These are phyloP conservation scores for Trametes maxima DNA, from an alignment of 768 basidiomycete genomes.

Conservation along the genomic window DNA sequence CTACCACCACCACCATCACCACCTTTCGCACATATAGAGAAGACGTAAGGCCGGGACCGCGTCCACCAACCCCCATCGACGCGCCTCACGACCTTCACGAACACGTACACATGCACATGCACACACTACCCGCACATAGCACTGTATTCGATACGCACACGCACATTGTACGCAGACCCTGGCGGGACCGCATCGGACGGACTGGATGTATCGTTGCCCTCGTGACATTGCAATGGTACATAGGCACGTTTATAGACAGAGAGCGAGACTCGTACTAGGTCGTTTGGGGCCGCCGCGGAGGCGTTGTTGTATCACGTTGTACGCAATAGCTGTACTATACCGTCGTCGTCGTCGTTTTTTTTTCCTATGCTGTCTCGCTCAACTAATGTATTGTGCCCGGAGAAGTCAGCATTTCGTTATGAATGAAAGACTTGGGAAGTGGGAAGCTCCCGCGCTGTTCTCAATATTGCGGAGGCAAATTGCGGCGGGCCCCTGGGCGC, in stretches of 20 bases:
- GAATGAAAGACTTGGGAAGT: too few relatives aligned
- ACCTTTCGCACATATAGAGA: neutral
- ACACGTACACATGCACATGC: too few relatives aligned
- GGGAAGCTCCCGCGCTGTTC: too few relatives aligned
- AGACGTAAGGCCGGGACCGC: slow-evolving; percentile 1
- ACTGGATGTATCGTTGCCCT: neutral
- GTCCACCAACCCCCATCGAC: neutral
- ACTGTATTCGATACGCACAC: neutral
- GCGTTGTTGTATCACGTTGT: neutral
- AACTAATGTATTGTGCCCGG: too few relatives aligned
- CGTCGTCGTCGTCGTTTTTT: neutral
- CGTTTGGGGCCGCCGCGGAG: neutral
- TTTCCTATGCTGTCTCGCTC: neutral
- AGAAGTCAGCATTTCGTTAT: too few relatives aligned
- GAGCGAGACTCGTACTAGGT: too few relatives aligned
- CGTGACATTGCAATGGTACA: neutral
- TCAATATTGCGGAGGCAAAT: too few relatives aligned
- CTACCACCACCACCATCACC: too few relatives aligned
- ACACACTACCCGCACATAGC: neutral
- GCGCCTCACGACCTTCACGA: neutral
- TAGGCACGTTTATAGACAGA: neutral
- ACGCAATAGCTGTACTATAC: neutral
- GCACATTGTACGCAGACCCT: neutral
- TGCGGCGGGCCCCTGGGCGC: neutral
- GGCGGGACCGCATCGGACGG: neutral